Conservation (phyloP, 2,329 filamentous ascomycete genomes). For the Pyricularia sp. region DNA sequence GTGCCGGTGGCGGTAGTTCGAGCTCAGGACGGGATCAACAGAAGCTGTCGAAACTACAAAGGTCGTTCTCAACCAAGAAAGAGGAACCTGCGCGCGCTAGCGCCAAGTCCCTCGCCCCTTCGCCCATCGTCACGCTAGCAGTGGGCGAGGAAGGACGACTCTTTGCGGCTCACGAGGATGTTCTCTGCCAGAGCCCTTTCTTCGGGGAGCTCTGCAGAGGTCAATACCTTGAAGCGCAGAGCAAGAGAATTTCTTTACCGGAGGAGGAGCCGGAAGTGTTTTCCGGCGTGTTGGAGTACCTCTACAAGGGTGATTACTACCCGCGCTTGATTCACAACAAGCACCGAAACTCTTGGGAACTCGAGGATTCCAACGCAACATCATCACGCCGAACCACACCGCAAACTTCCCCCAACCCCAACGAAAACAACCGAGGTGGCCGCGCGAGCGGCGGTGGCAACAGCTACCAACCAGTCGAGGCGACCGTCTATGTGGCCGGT, state of each 20-base stretch:
- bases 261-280: conserved; percentile 85
- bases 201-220: conserved; percentile 65
- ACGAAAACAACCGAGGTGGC: conserved; percentile 26
- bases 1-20: conserved; percentile 12
- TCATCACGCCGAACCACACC: conserved; percentile 19
- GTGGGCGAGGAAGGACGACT: conserved; percentile 78
- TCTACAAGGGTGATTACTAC: conserved; percentile 96
- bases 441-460: conserved; percentile 30
- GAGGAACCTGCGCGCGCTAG: conserved; percentile 27
- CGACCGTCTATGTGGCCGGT: conserved; percentile 69
- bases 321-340: conserved; percentile 82
- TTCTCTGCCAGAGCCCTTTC: conserved; percentile 77
- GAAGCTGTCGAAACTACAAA: conserved; percentile 78
- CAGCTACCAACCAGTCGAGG: conserved; percentile 56
- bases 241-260: conserved; percentile 65
- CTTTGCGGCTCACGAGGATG: conserved; percentile 92
- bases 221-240: conserved; percentile 65
- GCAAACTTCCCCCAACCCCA: conserved; percentile 41
- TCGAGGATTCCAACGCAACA: conserved; percentile 56
- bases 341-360: conserved; percentile 78
- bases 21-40: conserved; percentile 56
- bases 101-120: conserved; percentile 29
- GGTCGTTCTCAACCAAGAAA: conserved; percentile 56
- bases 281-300: conserved; percentile 87
- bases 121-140: conserved; percentile 77